Evolutionary conservation across 805 yeast genomes (phyloP), one percentile per base, ranked within the genome.

Genomic region (Myxozyma geophila): DNA sequence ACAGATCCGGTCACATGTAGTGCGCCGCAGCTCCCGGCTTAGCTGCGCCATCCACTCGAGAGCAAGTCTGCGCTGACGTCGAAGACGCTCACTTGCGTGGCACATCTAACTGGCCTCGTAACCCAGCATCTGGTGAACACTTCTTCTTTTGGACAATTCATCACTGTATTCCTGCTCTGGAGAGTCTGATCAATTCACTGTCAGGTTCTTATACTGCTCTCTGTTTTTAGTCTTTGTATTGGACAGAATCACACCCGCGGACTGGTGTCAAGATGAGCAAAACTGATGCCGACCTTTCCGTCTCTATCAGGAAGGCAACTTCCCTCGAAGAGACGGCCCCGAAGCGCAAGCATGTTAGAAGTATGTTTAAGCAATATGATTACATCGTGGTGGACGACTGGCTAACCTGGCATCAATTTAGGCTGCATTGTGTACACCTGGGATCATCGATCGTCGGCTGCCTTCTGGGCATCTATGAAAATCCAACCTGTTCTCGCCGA

Each of bases 391-490:
- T 28, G 12, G 17, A 35, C 50, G 28, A n/a, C n/a, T 39, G 10
- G 49, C 57, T 60, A 39, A 61, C n/a, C 50, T 15, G n/a, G 17
- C 48, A 15, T 36, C 13, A 15, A 5, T 36, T 17, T n/a, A 72
- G 91, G 96, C 1, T 91, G 97, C 79, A 92, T 92, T 64, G 96
- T 93, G 44, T 92, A 88, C 76, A 91, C 98, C 0, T 93, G 98
- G 97, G 99, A 95, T 76, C 93, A 90, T 72, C 88, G 89, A 74
- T 85, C 90, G 46, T 86, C 96, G 2, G 82, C 85, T 62, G 90
- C 89, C 9, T 89, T 59, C 71, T 93, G 97, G 93, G 86, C 89
- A 70, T 86, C 87, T 1, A 79, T 93, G 66, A 90, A 89, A 75
- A 76, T 88, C 58, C 85, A 87, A 66, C 96, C 98, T 0, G 78